Evolutionary conservation across 1,284 basidiomycete genomes (phyloP).

Genomic region (Ceratobasidium theobromae): DNA sequence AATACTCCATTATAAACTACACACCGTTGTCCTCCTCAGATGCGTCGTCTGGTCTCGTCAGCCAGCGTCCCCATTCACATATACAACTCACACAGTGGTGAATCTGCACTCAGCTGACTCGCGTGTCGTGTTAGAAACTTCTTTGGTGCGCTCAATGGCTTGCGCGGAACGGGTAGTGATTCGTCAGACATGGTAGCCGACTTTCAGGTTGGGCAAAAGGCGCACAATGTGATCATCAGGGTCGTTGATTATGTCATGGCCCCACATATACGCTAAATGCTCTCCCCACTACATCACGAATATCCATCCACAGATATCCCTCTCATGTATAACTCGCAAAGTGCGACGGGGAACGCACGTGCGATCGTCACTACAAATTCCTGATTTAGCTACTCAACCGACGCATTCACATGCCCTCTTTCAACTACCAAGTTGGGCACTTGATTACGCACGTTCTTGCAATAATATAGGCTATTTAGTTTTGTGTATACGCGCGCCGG

Average conservation of each 20-base stretch:
- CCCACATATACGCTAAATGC: not conserved
- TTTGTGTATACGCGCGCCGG: too few species aligned
- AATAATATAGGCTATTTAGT: too few species aligned
- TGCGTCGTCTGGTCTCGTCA: conserved; percentile 24
- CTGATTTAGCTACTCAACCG: too few species aligned
- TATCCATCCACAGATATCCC: too few species aligned
- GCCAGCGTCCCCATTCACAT: not conserved
- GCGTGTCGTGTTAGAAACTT: conserved; percentile 10
- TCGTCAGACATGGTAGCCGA: conserved; percentile 17
- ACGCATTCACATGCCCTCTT: too few species aligned
- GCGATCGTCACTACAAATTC: too few species aligned
- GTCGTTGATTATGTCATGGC: conserved; percentile 22
- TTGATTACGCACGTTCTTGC: too few species aligned
- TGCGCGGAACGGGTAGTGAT: conserved; percentile 16
- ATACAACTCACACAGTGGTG: conserved; percentile 5
- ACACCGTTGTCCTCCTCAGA: conserved; percentile 33
- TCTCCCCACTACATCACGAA: too few species aligned
- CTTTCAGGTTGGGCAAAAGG: not conserved
- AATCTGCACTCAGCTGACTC: conserved; percentile 22
- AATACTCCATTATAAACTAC: not conserved
- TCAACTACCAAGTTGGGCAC: too few species aligned
- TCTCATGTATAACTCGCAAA: too few species aligned
- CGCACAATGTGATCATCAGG: conserved; percentile 4
- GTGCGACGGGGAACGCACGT: too few species aligned
- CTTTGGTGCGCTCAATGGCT: conserved; percentile 14